phyloP scores from a whole-genome alignment of 1,139 yeast species.

The Hyphopichia wangnamkhiaoensis region DNA sequence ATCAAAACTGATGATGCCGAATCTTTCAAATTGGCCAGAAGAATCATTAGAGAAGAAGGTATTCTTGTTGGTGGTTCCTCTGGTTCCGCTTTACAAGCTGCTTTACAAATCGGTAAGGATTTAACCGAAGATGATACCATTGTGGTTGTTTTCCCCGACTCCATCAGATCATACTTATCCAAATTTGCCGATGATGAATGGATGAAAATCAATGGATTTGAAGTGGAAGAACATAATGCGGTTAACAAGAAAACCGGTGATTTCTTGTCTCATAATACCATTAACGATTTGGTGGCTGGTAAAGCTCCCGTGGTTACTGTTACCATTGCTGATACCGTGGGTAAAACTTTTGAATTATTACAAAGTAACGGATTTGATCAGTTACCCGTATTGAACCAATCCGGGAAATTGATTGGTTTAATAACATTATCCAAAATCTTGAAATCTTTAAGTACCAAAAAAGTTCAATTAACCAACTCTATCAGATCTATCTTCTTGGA shows the following conservation, averaged over 20 bases:
- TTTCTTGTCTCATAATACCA: constrained; percentile 49
- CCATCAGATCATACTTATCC: constrained; percentile 82
- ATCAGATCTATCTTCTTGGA: constrained; percentile 69
- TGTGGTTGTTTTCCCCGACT: constrained; percentile 85
- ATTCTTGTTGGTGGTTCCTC: constrained; percentile 87
- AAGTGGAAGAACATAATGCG: constrained; percentile 48
- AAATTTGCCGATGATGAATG: constrained; percentile 92
- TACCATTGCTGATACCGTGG: constrained; percentile 58
- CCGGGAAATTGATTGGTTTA: constrained; percentile 70
- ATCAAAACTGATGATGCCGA: constrained; percentile 84
- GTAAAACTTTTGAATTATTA: constrained; percentile 68
- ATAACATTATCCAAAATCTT: constrained; percentile 76
- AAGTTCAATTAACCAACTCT: constrained; percentile 59
- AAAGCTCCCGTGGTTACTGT: constrained; percentile 85
- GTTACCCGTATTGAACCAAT: constrained; percentile 67
- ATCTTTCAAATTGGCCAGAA: constrained; percentile 78
- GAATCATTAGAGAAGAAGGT: constrained; percentile 84
- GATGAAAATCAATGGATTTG: constrained; percentile 80
- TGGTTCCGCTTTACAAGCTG: constrained; percentile 83
- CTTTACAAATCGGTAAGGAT: constrained; percentile 67
- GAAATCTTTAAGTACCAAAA: constrained; percentile 65
- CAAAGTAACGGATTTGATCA: constrained; percentile 84
- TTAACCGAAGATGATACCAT: constrained; percentile 73
- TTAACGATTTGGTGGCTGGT: constrained; percentile 61
- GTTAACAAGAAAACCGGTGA: constrained; percentile 52